Base-by-base conservation (phyloP, 345 rosid genomes). In the Corymbia maculata region DNA sequence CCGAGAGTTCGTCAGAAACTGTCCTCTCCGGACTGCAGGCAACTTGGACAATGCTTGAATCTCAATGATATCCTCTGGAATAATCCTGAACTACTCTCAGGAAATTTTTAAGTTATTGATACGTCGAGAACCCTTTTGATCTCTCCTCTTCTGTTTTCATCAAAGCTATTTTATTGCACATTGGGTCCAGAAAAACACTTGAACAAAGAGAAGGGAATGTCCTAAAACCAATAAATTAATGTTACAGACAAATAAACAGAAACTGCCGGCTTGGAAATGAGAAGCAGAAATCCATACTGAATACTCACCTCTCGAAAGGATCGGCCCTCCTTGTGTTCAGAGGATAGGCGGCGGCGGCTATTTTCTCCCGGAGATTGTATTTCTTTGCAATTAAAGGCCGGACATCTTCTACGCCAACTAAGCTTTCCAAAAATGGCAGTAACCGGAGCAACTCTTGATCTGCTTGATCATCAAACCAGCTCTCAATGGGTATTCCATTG, bases 401-500 rank as follows among this genome's bases (percentile, higher is more conserved):
- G 15, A 97, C 99, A 91, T 98, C 99, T 90, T 97, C 96, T 2
- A 93, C 97, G n/a, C 97, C 96, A 2, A 91, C 97, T 90, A 98
- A 93, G 93, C 97, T 96, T 93, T 97, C 99, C 91, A 98, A 89
- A 90, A 98, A 98, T 4, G 99, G 99, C 13, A 98, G 93, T 42
- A 98, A 88, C 32, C 88, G 88, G 79, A 98, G 99, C 90, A 98
- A 93, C 90, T 96, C 99, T 89, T 95, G 94, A 90, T 98, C 99
- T 1, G 93, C 86, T 5, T 93, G 95, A 90, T 98, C 98, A 44
- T 95, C 96, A 61, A 98, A 98, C 99, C 99, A 98, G 93, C 99
- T 98, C 93, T 96, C 98, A 52, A 98, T 98, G 22, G 99, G 99
- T 85, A 98, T 95, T 24, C 99, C 99, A 55, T 98, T 98, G 90